phyloP scores from a whole-genome alignment of 495 filamentous ascomycete species.

The Lasiosphaeriaceae sp. region DNA sequence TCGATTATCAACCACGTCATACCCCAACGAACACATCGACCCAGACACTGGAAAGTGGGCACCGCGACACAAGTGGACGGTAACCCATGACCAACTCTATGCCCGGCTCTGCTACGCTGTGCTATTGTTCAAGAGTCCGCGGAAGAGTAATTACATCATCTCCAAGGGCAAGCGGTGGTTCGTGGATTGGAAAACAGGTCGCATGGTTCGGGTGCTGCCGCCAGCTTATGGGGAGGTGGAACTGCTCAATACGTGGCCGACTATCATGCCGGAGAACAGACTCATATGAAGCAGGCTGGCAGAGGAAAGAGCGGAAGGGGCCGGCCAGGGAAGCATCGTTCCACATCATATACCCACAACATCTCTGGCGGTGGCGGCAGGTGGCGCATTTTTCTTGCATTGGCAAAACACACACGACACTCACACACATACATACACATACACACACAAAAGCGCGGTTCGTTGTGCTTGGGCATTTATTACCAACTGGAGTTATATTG shows the following conservation, averaged over 20 bases:
- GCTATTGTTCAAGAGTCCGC: constrained; percentile 40
- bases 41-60: constrained; percentile 46
- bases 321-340: not conserved
- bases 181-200: constrained; percentile 46
- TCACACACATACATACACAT: not conserved
- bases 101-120: constrained; percentile 52
- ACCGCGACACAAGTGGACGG: constrained; percentile 42
- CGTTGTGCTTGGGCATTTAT: not conserved
- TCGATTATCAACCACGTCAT: constrained; percentile 28
- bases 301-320: not conserved
- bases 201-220: constrained; percentile 38
- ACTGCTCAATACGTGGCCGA: constrained; percentile 34
- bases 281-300: constrained; percentile 15
- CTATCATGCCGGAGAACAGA: constrained; percentile 32
- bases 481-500: not conserved
- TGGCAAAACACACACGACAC: not conserved
- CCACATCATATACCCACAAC: not conserved
- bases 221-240: constrained; percentile 38
- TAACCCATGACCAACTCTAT: constrained; percentile 50
- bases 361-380: not conserved
- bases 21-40: constrained; percentile 33
- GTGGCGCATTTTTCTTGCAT: not conserved
- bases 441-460: not conserved
- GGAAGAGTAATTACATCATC: constrained; percentile 45
- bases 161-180: constrained; percentile 43